Base-by-base conservation (phyloP, 129 eudicot species). In the Flaveria sonorensis region DNA sequence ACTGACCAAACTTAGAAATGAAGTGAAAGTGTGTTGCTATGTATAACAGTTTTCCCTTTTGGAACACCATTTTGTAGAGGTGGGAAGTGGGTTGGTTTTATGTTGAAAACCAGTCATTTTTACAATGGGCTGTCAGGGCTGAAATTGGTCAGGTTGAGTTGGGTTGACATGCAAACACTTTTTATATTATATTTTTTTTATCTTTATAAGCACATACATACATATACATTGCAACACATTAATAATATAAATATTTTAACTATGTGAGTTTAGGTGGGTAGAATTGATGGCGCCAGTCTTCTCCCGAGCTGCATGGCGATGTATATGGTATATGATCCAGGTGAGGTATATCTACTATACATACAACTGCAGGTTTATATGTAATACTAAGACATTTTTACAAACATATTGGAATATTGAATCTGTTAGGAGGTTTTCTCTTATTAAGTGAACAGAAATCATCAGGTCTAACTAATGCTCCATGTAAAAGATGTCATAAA, bases 261-360 rank as follows among this genome's bases (percentile, higher is more conserved):
- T 3, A 12, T 63, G 16, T 10, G 45, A 63, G 40, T 36, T 62
- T 63, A 63, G 98, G 86, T 93, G 98, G 98, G 87, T 93, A 73
- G 98, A 93, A 73, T 86, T 90, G 48, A 93, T 93, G 98, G 98
- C 97, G 81, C 98, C 98, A 10, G 98, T 93, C 18, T 93, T 93
- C 86, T 93, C 98, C 0, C 86, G 63, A 71, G 83, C 92, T 66
- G 96, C 98, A 0, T 93, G 98, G 98, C 83, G 90, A 70, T 93
- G 98, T 69, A 91, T 93, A 53, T 93, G 97, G 97, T 77, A 87
- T 83, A 85, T 93, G 98, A 90, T 93, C 84, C 98, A 93, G 96
- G 97, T 89, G 51, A 60, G 74, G 65, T 70, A 73, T 46, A 57
- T 68, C 30, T 40, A 43, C 42, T 53, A 24, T 6, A 28, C 23